Conservation (phyloP, 306 rosid species). For the Quercus gilva region DNA sequence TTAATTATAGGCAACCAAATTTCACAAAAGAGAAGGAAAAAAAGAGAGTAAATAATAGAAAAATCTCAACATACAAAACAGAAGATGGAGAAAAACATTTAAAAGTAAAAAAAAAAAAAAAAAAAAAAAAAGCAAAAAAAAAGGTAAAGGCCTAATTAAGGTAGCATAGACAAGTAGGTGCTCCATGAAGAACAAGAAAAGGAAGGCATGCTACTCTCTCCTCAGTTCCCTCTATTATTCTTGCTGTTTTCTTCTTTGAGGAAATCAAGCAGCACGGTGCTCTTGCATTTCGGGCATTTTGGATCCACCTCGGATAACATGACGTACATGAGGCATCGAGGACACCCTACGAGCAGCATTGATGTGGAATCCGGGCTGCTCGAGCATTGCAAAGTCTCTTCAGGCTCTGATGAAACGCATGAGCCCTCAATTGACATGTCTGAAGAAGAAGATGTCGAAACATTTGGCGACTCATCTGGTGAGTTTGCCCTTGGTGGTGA, state of each 20-base stretch:
- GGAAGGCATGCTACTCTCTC: background rate
- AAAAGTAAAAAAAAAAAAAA: no score
- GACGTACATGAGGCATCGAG: conserved; percentile 60
- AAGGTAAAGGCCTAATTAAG: background rate
- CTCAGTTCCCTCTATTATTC: background rate
- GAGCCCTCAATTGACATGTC: conserved; percentile 37
- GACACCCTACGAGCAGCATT: conserved; percentile 44
- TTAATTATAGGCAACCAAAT: background rate
- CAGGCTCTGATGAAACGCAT: conserved; percentile 42
- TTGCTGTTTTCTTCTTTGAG: conserved; percentile 25
- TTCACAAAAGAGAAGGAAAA: background rate
- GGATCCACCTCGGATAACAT: conserved; percentile 41
- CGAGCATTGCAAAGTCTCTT: background rate
- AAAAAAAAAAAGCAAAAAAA: accelerated
- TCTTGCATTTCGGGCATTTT: conserved; percentile 60
- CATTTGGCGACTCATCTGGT: background rate
- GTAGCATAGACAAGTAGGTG: background rate
- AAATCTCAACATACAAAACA: no score
- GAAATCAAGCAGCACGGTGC: conserved; percentile 46
- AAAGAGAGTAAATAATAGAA: background rate
- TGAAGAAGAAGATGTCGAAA: conserved; percentile 4
- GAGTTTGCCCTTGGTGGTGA: conserved; percentile 22
- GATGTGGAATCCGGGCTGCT: conserved; percentile 2
- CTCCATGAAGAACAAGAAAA: background rate
- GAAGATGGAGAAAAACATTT: no score